These are phyloP conservation scores for Xylaria bambusicola DNA, from an alignment of 495 filamentous ascomycete genomes.

Conservation along the genomic window DNA sequence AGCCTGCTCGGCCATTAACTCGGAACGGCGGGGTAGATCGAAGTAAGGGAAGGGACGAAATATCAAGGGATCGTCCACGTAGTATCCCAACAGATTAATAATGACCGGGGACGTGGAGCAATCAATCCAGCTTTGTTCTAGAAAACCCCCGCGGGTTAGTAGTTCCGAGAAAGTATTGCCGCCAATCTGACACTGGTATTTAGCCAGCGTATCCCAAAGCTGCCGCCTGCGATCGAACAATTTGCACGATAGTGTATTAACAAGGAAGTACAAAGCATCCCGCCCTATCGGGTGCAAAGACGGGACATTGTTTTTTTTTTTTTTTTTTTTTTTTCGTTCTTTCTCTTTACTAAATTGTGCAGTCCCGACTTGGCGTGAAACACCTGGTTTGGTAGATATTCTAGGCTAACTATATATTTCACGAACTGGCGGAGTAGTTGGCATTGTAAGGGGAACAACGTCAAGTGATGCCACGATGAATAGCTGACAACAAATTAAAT, in stretches of 20 bases:
- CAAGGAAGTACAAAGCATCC: neutral
- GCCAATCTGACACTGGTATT: conserved; percentile 14
- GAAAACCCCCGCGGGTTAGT: conserved; percentile 12
- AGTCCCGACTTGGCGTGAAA: neutral
- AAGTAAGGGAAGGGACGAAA: neutral
- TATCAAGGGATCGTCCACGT: neutral
- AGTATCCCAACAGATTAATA: conserved; percentile 6
- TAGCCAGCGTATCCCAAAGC: conserved; percentile 13
- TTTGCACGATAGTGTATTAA: conserved; percentile 2
- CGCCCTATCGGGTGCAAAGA: neutral
- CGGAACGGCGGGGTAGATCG: neutral
- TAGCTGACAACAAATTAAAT: too few species aligned
- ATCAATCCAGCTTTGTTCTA: conserved; percentile 7
- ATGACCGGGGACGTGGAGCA: conserved; percentile 10
- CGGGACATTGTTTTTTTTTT: neutral
- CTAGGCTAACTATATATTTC: too few species aligned
- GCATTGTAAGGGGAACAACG: too few species aligned
- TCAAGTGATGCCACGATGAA: neutral
- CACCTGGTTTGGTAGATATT: neutral
- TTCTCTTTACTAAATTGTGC: too few species aligned
- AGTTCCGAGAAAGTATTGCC: conserved; percentile 15
- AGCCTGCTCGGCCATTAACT: neutral
- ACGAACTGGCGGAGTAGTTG: too few species aligned
- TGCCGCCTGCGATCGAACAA: neutral
- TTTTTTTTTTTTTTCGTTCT: neutral